Conservation (phyloP, 192 early-diverging fungal species). For the Umbelopsis ramanniana region DNA sequence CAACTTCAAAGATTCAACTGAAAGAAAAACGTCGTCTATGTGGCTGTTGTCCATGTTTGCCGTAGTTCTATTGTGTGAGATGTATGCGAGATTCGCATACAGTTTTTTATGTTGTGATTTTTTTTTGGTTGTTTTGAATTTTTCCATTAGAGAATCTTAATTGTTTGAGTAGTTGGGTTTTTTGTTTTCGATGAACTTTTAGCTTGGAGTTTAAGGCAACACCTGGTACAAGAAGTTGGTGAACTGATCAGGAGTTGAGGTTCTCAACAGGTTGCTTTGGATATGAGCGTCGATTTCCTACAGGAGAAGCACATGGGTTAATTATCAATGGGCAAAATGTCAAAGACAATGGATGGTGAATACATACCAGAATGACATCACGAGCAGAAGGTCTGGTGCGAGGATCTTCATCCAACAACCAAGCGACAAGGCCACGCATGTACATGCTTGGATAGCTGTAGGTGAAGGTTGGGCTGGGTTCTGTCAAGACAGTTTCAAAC, state of each 20-base stretch:
- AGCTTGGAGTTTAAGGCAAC: slow-evolving; percentile 19
- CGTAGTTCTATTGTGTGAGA: too few species aligned
- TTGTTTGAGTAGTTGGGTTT: not conserved
- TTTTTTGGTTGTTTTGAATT: not conserved
- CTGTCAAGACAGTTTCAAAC: slow-evolving; percentile 37
- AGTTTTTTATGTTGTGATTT: not conserved
- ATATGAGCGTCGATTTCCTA: slow-evolving; percentile 45
- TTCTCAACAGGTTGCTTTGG: slow-evolving; percentile 32
- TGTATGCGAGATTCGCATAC: too few species aligned
- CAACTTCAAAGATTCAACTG: not conserved
- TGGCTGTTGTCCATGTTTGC: not conserved
- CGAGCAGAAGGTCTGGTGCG: slow-evolving; percentile 35
- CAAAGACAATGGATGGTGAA: not conserved
- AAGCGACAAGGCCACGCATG: slow-evolving; percentile 43
- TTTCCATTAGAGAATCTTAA: not conserved
- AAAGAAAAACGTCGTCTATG: slow-evolving; percentile 3
- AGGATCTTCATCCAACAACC: slow-evolving; percentile 40
- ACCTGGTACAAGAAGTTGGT: slow-evolving; percentile 35
- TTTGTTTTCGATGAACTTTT: too few species aligned
- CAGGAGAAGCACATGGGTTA: not conserved
- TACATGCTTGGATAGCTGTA: slow-evolving; percentile 41
- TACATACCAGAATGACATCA: slow-evolving; percentile 36
- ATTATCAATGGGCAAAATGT: not conserved
- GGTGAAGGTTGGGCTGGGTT: slow-evolving; percentile 40
- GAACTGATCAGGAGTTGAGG: slow-evolving; percentile 28